Evolutionary conservation across 2,329 filamentous ascomycete species (phyloP).

Genomic region (Akanthomyces uredinophilus): DNA sequence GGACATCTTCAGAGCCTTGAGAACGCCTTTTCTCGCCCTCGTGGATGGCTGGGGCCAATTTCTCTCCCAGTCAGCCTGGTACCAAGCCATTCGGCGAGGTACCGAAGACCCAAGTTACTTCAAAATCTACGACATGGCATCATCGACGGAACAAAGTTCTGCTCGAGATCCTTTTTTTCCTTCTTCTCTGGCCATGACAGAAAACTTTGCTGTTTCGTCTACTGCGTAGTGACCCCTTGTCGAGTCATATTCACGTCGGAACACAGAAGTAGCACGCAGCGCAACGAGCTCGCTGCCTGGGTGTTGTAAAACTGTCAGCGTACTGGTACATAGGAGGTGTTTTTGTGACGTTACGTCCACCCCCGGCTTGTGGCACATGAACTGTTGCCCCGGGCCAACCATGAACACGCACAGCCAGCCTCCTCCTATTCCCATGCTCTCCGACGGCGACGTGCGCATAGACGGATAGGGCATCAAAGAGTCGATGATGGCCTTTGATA

Average conservation of each 20-base stretch:
- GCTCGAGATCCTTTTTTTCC: no score
- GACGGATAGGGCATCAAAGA: neutral
- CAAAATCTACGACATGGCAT: neutral
- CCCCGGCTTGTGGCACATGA: neutral
- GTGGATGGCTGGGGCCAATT: neutral
- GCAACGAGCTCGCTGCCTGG: neutral
- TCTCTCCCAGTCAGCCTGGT: neutral
- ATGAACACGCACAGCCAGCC: neutral
- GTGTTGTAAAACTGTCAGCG: neutral
- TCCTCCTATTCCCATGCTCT: neutral
- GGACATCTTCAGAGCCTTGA: neutral
- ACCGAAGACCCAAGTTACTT: neutral
- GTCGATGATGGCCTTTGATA: neutral
- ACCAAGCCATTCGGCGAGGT: neutral
- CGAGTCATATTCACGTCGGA: neutral
- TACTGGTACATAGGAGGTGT: no score
- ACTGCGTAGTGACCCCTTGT: neutral
- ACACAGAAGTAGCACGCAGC: neutral
- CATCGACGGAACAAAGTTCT: no score
- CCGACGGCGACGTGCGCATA: neutral
- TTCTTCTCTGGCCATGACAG: neutral
- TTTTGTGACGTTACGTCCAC: slow-evolving; percentile 11
- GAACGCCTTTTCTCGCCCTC: neutral
- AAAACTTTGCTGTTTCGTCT: neutral
- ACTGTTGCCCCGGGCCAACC: slow-evolving; percentile 6